These are phyloP conservation scores for Sequoiadendron giganteum DNA, from an alignment of 75 land plant species.

Conservation along the genomic window DNA sequence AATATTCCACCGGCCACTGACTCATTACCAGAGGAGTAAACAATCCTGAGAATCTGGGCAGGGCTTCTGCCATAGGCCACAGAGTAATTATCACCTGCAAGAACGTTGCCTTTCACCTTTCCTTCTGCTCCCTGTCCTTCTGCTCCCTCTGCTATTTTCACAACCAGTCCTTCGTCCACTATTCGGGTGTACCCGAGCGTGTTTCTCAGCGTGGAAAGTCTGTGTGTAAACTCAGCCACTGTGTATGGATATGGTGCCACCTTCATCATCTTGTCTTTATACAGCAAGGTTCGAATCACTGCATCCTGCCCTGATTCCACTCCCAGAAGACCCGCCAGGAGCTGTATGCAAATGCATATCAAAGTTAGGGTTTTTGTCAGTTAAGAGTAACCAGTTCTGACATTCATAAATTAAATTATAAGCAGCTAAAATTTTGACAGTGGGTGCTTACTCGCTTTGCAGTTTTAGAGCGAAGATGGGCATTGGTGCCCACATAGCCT, in stretches of 20 bases:
- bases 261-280: no score
- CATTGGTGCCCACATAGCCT: constrained; percentile 16
- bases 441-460: constrained; percentile 1
- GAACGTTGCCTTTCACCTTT: constrained; percentile 35
- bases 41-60: constrained; percentile 60
- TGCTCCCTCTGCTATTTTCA: constrained; percentile 30
- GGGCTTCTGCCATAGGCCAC: constrained; percentile 61
- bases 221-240: constrained; percentile 60
- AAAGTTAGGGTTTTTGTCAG: no score
- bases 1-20: background rate
- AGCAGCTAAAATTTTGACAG: no score
- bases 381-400: no score
- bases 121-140: constrained; percentile 30
- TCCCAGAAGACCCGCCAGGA: background rate
- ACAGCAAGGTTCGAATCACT: no score
- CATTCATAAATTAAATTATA: no score
- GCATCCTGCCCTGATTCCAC: no score
- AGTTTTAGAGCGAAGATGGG: constrained; percentile 25
- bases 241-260: constrained; percentile 17
- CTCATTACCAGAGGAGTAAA: constrained; percentile 63
- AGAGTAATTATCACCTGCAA: constrained; percentile 53
- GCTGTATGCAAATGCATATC: no score
- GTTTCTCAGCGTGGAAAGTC: constrained; percentile 58
- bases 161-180: constrained; percentile 72
- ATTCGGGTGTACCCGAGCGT: constrained; percentile 28